Base-by-base conservation (phyloP, 129 eudicot genomes). In the Gnaphalium uliginosum region DNA sequence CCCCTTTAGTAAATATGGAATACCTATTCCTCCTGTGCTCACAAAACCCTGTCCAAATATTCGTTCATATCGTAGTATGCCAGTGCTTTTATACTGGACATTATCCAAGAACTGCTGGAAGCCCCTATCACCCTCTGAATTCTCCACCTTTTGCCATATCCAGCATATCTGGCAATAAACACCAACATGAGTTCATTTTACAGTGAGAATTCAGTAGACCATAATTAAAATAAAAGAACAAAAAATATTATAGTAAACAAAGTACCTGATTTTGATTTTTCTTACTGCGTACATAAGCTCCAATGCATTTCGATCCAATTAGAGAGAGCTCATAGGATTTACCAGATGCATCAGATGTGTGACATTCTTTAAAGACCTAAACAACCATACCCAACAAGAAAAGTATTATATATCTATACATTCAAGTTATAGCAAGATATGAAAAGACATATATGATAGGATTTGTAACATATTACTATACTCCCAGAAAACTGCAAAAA, bases 1-100 rank as follows among this genome's bases (percentile, higher is more conserved):
- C 53, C 53, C 0, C 53, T 46, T 46, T 46, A 46, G 53, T 46
- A 21, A 66, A 50, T 8, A 35, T 32, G 57, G 66, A 74, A 57
- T 89, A 95, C 99, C 99, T 24, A 87, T 19, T 71, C 99, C 99
- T 83, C 99, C 97, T 5, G 99, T 89, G 89, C 99, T 95, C 60
- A 95, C 99, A 82, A 58, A 95, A 30, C 99, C 97, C 17, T 77
- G 78, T 78, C 99, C 99, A 75, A 95, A 95, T 61, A 95, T 96
- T 19, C 96, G 94, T 78, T 95, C 99, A 64, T 91, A 95, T 18
- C 99, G 96, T 66, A 91, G 54, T 74, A 95, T 95, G 74, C 96
- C 91, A 37, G 72, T 95, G 58, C 85, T 84, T 74, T 91, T 91
- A 74, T 95, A 95, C 82, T 95, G 99, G 25, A 87, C 93, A 70